Percentiles rank a stretch among this genome's conserved stretches.
Conservation (phyloP, 352 stramenopile species). For the Phytophthora pistaciae region DNA sequence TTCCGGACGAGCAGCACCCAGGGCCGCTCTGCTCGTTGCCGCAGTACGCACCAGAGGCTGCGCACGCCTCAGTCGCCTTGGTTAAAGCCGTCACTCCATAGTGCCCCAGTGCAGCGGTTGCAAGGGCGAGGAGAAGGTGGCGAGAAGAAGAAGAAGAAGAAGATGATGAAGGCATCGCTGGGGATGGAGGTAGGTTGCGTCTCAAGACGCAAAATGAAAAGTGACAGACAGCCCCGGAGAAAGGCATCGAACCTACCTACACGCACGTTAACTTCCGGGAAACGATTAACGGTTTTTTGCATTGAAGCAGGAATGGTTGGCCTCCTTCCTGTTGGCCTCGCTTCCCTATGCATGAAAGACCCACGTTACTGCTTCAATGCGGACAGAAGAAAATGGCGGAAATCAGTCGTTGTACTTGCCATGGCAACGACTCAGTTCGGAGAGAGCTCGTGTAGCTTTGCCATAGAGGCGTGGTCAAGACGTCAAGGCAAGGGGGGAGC, state of each 20-base stretch:
- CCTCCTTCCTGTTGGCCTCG: not conserved
- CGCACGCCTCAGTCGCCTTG: not conserved
- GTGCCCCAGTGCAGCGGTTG: not conserved
- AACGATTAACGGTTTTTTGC: not conserved
- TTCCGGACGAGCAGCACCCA: conserved; percentile 37
- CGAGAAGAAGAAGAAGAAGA: not conserved
- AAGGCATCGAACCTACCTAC: not conserved
- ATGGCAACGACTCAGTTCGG: not conserved
- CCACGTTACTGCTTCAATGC: not conserved
- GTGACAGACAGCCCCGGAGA: not conserved
- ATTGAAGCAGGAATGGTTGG: not conserved
- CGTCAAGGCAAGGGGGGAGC: not conserved
- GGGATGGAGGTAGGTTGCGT: not conserved
- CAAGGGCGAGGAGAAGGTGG: not conserved
- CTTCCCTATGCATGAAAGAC: not conserved
- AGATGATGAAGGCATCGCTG: conserved; percentile 3
- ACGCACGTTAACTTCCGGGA: not conserved
- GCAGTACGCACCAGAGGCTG: conserved; percentile 4
- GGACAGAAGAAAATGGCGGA: not conserved
- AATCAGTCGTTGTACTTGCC: not conserved
- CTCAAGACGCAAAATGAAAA: not conserved
- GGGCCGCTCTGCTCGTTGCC: conserved; percentile 16
- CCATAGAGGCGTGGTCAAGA: not conserved
- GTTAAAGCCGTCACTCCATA: not conserved
- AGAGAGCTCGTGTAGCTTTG: not conserved